Conservation (phyloP, 2,329 filamentous ascomycete species). For the Zasmidium angulare region DNA sequence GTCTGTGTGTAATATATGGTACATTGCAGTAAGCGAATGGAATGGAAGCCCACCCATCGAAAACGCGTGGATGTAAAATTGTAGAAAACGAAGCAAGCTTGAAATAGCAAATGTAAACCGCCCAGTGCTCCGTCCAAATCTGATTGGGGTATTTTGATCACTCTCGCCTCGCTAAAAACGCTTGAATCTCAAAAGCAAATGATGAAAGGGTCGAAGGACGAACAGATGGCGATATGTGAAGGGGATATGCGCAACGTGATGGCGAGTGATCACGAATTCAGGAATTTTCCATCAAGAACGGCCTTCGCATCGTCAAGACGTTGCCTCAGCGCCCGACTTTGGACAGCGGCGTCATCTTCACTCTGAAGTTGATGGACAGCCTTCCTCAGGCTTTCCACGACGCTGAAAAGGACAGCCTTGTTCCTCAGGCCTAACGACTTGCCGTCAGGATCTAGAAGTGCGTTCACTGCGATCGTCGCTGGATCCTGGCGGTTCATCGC, state of each 20-base stretch:
- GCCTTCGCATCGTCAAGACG: slow-evolving; percentile 73
- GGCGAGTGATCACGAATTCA: neutral
- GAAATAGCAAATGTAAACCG: no score
- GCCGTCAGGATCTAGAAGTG: slow-evolving; percentile 40
- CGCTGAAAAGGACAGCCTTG: slow-evolving; percentile 51
- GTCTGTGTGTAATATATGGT: no score
- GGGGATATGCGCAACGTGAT: neutral
- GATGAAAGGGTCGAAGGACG: neutral
- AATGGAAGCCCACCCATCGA: no score
- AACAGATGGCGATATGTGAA: neutral
- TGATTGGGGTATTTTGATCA: neutral
- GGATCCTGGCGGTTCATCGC: slow-evolving; percentile 37
- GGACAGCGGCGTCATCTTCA: slow-evolving; percentile 49
- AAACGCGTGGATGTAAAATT: no score
- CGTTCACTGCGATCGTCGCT: slow-evolving; percentile 37
- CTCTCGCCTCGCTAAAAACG: neutral
- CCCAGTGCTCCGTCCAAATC: no score
- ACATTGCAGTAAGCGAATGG: no score
- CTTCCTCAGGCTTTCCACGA: slow-evolving; percentile 55
- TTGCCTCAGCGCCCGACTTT: slow-evolving; percentile 65
- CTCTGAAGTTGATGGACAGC: slow-evolving; percentile 53
- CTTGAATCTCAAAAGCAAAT: neutral
- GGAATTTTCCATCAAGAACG: slow-evolving; percentile 62
- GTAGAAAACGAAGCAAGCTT: no score
- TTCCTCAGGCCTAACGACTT: slow-evolving; percentile 53